These are phyloP conservation scores for Trametes villosa DNA, from an alignment of 768 basidiomycete species.

Conservation along the genomic window DNA sequence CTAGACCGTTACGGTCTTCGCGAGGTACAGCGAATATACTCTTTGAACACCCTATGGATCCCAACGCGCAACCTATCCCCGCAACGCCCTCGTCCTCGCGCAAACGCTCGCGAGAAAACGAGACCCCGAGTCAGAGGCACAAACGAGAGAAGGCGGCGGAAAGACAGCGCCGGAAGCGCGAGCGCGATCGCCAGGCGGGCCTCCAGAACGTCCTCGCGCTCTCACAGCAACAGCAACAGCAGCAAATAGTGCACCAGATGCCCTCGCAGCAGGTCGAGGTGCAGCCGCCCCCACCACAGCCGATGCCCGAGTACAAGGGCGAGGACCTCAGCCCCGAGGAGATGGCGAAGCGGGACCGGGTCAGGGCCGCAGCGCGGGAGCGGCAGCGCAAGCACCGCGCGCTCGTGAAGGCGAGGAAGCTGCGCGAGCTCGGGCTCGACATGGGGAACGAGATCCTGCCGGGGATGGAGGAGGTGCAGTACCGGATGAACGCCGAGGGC, in stretches of 20 bases:
- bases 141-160: constrained; percentile 90
- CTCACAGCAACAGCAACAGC: constrained; percentile 32
- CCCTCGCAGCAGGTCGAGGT: constrained; percentile 27
- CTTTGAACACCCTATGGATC: constrained; percentile 29
- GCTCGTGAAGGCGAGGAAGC: constrained; percentile 77
- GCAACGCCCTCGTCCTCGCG: constrained; percentile 37
- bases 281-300: constrained; percentile 21
- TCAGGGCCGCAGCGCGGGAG: constrained; percentile 77
- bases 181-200: constrained; percentile 57
- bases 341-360: constrained; percentile 64
- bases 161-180: constrained; percentile 81
- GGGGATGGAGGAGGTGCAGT: constrained; percentile 69
- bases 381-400: constrained; percentile 82
- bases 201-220: constrained; percentile 32
- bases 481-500: constrained; percentile 54
- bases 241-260: constrained; percentile 22
- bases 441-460: constrained; percentile 76
- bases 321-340: constrained; percentile 58
- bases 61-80: constrained; percentile 24
- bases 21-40: constrained; percentile 21
- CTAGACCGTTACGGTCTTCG: constrained; percentile 23
- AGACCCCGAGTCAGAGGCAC: constrained; percentile 70
- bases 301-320: constrained; percentile 24
- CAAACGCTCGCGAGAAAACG: constrained; percentile 72
- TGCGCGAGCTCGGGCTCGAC: constrained; percentile 81